phyloP scores from a whole-genome alignment of 306 rosid genomes.

The Sicyos edulis region DNA sequence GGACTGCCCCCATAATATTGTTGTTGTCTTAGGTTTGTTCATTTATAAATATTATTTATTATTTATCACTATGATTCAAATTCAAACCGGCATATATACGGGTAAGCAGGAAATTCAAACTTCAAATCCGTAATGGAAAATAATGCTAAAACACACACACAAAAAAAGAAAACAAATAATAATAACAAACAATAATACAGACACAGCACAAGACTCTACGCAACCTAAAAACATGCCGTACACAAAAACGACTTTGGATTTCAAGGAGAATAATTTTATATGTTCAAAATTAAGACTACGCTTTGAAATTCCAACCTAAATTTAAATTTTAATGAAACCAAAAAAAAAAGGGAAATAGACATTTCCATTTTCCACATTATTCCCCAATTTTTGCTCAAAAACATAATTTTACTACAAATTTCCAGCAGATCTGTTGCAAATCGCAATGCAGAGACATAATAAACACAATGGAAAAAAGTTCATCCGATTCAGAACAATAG shows the following conservation, averaged over 20 bases:
- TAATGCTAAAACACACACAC: not conserved
- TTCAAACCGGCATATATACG: constrained; percentile 3
- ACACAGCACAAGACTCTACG: constrained; percentile 21
- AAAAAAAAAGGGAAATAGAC: not conserved
- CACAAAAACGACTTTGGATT: constrained; percentile 17
- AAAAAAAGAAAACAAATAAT: not conserved
- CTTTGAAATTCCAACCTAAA: constrained; percentile 17
- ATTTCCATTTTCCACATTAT: constrained; percentile 7
- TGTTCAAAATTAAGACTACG: constrained; percentile 16
- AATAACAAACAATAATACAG: not conserved
- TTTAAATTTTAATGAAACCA: not conserved
- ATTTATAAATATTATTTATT: not conserved
- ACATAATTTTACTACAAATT: constrained; percentile 15
- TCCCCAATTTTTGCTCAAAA: constrained; percentile 10
- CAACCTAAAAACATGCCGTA: constrained; percentile 17
- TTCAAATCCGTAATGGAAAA: not conserved
- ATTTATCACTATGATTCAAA: not conserved
- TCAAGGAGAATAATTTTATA: constrained; percentile 17
- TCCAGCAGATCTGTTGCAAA: not conserved
- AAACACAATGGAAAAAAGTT: not conserved
- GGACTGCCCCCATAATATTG: not conserved
- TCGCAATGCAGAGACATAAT: constrained; percentile 14
- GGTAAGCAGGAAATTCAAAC: constrained; percentile 11
- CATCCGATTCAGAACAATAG: not conserved
- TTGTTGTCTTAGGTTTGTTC: not conserved